A percentile compares a stretch with the other conserved stretches of the same genome.
phyloP scores from a whole-genome alignment of 1,284 basidiomycete species.

The Meripilus lineatus region DNA sequence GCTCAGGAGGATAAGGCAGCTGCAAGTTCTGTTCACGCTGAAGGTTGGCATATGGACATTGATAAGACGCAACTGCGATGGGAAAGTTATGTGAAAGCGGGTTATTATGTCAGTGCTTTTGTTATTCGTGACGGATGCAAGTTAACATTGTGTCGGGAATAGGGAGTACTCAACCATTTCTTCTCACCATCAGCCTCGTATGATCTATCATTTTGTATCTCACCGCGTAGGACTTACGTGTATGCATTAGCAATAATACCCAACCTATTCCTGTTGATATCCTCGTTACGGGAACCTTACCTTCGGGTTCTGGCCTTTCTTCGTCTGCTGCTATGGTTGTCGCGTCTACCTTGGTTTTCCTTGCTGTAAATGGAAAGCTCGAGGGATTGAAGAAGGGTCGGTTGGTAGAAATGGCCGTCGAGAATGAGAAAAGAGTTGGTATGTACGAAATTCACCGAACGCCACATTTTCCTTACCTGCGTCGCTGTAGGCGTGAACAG shows the following conservation, averaged over 20 bases:
- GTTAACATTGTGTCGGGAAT: slow-evolving; percentile 6
- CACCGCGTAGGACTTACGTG: slow-evolving; percentile 1
- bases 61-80: slow-evolving; percentile 67
- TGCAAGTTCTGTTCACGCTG: slow-evolving; percentile 37
- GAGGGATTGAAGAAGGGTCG: slow-evolving; percentile 59
- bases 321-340: slow-evolving; percentile 76
- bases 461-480: slow-evolving; percentile 9
- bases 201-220: too few relatives aligned
- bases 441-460: too few relatives aligned
- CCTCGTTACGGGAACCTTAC: slow-evolving; percentile 74
- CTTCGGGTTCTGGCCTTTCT: slow-evolving; percentile 77
- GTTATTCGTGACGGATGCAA: slow-evolving; percentile 13
- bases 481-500: slow-evolving; percentile 70
- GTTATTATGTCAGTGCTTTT: slow-evolving; percentile 58
- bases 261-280: slow-evolving; percentile 58
- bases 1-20: slow-evolving; percentile 22
- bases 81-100: slow-evolving; percentile 86
- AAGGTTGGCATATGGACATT: slow-evolving; percentile 71
- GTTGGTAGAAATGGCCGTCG: slow-evolving; percentile 73
- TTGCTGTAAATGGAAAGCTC: slow-evolving; percentile 70
- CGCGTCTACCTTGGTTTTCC: slow-evolving; percentile 66
- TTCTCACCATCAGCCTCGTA: slow-evolving; percentile 36
- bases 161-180: slow-evolving; percentile 73
- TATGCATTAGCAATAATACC: slow-evolving; percentile 12
- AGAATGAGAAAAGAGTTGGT: slow-evolving; percentile 82